These are phyloP conservation scores for Globisporangium lucens DNA, from an alignment of 352 stramenopile species.

Conservation along the genomic window DNA sequence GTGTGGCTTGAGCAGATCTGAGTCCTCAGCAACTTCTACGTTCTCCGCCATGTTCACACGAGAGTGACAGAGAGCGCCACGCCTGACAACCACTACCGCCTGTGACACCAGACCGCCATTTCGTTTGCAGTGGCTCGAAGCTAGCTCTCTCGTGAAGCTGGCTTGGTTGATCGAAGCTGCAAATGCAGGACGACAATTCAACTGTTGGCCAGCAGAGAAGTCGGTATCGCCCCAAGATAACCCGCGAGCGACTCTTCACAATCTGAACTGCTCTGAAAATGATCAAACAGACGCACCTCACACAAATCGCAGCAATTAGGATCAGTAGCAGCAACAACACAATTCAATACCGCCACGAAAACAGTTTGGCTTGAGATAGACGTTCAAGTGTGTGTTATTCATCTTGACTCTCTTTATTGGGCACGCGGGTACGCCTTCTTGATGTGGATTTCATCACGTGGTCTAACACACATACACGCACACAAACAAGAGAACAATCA, in stretches of 20 bases:
- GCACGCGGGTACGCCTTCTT: slow-evolving; percentile 60
- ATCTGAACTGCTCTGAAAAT: not conserved
- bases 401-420: slow-evolving; percentile 28
- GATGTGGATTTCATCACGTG: slow-evolving; percentile 76
- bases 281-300: not conserved
- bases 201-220: not conserved
- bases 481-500: slow-evolving; percentile 2
- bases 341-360: not conserved
- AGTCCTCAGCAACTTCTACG: not conserved
- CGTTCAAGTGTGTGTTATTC: slow-evolving; percentile 2
- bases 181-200: not conserved
- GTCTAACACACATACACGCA: slow-evolving; percentile 30
- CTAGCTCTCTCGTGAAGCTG: not conserved
- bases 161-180: not conserved
- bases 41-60: not conserved
- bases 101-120: not conserved
- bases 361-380: not conserved
- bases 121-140: not conserved
- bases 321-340: not conserved
- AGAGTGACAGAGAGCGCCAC: not conserved
- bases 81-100: not conserved
- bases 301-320: not conserved
- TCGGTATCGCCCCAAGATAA: not conserved
- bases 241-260: not conserved
- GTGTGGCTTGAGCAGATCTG: not conserved